Conservation (phyloP, 192 early-diverging fungal genomes). For the Podila epigama region DNA sequence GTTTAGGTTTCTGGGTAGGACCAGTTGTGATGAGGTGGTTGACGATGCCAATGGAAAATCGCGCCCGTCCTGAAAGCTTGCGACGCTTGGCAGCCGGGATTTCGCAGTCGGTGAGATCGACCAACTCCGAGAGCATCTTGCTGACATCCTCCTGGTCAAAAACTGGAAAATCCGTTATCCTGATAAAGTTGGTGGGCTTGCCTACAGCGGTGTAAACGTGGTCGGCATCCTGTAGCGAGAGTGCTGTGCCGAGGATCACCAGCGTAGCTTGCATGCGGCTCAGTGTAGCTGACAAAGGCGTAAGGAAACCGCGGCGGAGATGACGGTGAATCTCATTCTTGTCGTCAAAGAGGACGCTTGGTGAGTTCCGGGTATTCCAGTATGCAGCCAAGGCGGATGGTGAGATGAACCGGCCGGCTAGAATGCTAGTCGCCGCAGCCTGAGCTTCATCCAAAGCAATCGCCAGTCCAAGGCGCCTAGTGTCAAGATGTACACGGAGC, state of each 20-base stretch:
- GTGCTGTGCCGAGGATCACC: slow-evolving; percentile 37
- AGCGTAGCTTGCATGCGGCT: slow-evolving; percentile 17
- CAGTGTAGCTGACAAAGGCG: slow-evolving; percentile 22
- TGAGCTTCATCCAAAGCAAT: slow-evolving; percentile 44
- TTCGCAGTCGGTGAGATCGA: slow-evolving; percentile 2
- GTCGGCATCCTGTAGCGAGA: slow-evolving; percentile 23
- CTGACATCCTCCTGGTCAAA: slow-evolving; percentile 5
- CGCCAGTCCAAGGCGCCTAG: not conserved
- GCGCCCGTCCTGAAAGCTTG: slow-evolving; percentile 9
- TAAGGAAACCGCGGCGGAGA: slow-evolving; percentile 39
- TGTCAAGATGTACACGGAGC: slow-evolving; percentile 5
- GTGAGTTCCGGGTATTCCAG: not conserved
- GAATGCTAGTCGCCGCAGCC: not conserved
- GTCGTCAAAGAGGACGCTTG: not conserved
- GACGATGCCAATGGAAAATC: slow-evolving; percentile 14
- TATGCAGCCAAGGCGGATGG: slow-evolving; percentile 1
- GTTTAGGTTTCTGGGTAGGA: not conserved
- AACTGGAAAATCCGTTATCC: slow-evolving; percentile 14
- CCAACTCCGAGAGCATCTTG: not conserved
- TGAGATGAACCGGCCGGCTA: slow-evolving; percentile 6
- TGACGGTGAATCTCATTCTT: not conserved
- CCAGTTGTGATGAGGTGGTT: slow-evolving; percentile 4
- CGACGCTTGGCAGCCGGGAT: slow-evolving; percentile 5
- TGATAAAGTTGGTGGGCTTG: slow-evolving; percentile 10
- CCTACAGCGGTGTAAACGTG: slow-evolving; percentile 24